A percentile compares a stretch with the other conserved stretches of the same genome.
Conservation (phyloP, 192 early-diverging fungal genomes). For the Allomyces javanicus region DNA sequence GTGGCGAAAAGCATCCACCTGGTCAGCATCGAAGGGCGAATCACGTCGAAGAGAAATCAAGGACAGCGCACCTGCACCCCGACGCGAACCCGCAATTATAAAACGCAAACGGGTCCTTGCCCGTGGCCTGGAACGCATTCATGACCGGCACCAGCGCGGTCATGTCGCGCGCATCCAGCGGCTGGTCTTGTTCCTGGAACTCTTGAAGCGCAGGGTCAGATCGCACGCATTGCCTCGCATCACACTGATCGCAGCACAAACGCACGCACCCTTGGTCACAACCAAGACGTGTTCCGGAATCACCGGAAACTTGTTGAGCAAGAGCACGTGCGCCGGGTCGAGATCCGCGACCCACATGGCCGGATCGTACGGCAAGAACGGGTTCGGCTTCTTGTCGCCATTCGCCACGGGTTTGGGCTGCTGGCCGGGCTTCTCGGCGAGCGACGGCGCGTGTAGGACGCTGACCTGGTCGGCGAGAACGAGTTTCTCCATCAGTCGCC, state of each 20-base stretch:
- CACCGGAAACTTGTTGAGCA: slow-evolving; percentile 37
- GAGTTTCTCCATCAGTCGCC: too few species aligned
- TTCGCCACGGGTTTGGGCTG: slow-evolving; percentile 4
- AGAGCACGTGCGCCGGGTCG: slow-evolving; percentile 12
- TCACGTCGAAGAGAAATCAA: not conserved
- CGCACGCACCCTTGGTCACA: slow-evolving; percentile 29
- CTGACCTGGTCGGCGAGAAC: not conserved
- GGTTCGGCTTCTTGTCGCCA: slow-evolving; percentile 12
- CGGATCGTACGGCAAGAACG: slow-evolving; percentile 26
- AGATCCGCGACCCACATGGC: slow-evolving; percentile 21
- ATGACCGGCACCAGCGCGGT: slow-evolving; percentile 1
- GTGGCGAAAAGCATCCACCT: not conserved
- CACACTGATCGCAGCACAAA: not conserved
- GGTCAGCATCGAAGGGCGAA: not conserved
- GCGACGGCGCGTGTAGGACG: not conserved
- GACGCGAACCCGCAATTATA: slow-evolving; percentile 35
- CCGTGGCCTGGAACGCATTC: not conserved
- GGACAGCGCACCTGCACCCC: slow-evolving; percentile 19
- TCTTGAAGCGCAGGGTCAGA: slow-evolving; percentile 11
- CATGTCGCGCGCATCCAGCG: slow-evolving; percentile 23
- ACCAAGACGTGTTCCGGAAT: slow-evolving; percentile 29
- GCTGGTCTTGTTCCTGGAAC: slow-evolving; percentile 24
- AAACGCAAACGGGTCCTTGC: slow-evolving; percentile 17
- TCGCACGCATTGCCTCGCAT: not conserved
- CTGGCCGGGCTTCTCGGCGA: slow-evolving; percentile 1